Base-by-base conservation (phyloP, 768 basidiomycete genomes). In the Serendipita sp. region DNA sequence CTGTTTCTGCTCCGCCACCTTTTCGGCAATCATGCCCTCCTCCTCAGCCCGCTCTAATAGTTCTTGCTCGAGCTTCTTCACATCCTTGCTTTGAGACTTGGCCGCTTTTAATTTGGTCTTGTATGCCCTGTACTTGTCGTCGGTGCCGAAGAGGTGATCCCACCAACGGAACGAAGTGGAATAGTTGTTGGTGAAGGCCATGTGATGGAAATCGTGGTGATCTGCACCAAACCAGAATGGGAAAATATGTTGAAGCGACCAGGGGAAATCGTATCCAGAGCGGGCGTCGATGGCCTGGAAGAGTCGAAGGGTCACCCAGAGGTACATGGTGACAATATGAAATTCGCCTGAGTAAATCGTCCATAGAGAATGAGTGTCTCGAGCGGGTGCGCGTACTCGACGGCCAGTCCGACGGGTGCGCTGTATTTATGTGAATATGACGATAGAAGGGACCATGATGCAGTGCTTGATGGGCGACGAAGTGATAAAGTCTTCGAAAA, bases 191-290 rank as follows among this genome's bases (percentile, higher is more conserved):
- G 83, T 84, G 79, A 93, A 95, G 2, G 89, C 86, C 89, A 92
- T 89, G 76, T 99, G 95, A 75, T 98, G 95, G 84, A 92, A 97
- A 72, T 97, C 94, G 73, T 96, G 94, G 76, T 95, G 92, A 70
- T 97, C 95, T 0, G 93, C 93, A 45, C 95, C 94, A 4, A 89
- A 88, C 94, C 94, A 98, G 81, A 98, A 89, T 2, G 93, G 93
- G 37, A 98, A 66, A 68, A 92, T 84, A 77, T 94, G 84, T 69
- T 92, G 86, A 64, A 98, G 79, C 3, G 90, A 94, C 94, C 93
- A 98, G 0, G 96, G 95, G 82, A 99, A 99, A 74, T 98, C 91
- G 74, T 96, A 97, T 54, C 95, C 95, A 58, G 88, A 91, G 82
- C 98, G 96, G 3, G 95, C 86, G 68, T 99, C 96, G 69, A 99